Conservation (phyloP, 176 grass and related monocot species). For the Bromus sterilis region DNA sequence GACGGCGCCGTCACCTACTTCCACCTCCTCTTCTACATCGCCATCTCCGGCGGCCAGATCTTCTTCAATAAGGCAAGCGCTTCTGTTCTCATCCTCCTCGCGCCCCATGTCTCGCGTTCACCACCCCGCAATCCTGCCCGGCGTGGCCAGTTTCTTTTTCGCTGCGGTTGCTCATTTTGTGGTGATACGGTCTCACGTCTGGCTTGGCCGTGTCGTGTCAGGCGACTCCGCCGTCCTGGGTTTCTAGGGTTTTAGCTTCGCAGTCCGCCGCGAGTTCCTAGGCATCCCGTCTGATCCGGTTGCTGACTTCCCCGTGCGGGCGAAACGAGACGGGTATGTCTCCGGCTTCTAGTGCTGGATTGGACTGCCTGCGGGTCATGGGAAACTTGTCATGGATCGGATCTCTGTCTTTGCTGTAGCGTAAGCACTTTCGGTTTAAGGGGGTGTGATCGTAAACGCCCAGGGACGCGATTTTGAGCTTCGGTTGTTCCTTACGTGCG, state of each 20-base stretch:
- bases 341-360: not conserved
- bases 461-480: not conserved
- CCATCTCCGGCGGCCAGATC: slow-evolving; percentile 96
- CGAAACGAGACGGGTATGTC: not conserved
- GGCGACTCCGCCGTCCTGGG: not conserved
- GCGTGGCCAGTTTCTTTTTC: not conserved
- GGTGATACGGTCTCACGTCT: not conserved
- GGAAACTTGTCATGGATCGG: not conserved
- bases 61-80: slow-evolving; percentile 93
- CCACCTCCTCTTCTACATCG: slow-evolving; percentile 94
- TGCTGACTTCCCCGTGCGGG: not conserved
- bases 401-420: not conserved
- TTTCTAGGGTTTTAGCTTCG: slow-evolving; percentile 1
- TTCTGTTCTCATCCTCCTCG: not conserved
- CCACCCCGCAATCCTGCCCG: not conserved
- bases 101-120: not conserved
- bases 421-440: not conserved
- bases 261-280: not conserved
- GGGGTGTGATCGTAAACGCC: not conserved
- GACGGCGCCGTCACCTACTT: slow-evolving; percentile 69
- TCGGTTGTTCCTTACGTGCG: not conserved
- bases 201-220: not conserved
- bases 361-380: not conserved
- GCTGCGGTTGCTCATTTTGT: not conserved
- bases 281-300: not conserved